Percentiles rank a stretch among this genome's conserved stretches.
Evolutionary conservation across 73 alveolate species (phyloP).

Genomic region (Paramecium biaurelia): DNA sequence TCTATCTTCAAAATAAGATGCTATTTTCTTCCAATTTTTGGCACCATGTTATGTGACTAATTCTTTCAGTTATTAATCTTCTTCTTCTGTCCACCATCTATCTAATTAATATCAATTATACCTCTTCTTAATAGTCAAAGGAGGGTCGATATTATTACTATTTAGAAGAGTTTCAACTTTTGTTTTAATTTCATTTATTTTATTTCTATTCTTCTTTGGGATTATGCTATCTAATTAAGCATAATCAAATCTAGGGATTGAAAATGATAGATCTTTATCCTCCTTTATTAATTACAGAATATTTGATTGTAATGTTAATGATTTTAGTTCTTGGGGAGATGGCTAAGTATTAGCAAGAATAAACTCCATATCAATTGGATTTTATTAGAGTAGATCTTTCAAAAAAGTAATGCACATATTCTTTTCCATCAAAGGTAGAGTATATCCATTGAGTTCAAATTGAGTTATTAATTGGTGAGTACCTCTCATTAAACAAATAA

Average conservation of each 20-base stretch:
- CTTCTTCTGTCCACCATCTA: constrained; percentile 80
- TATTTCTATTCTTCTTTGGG: constrained; percentile 26
- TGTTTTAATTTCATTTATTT: constrained; percentile 5
- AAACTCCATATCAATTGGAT: constrained; percentile 6
- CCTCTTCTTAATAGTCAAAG: constrained; percentile 27
- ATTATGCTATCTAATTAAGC: not conserved
- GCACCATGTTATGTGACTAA: constrained; percentile 74
- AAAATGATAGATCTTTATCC: not conserved
- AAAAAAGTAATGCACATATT: not conserved
- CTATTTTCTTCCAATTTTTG: constrained; percentile 85
- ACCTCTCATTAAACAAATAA: constrained; percentile 27
- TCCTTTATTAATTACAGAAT: not conserved
- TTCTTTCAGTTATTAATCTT: constrained; percentile 68
- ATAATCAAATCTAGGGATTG: not conserved
- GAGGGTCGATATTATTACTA: constrained; percentile 36
- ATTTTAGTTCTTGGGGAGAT: not conserved
- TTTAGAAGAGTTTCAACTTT: constrained; percentile 38
- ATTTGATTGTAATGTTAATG: not conserved
- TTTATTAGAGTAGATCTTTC: not conserved
- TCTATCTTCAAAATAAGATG: constrained; percentile 75
- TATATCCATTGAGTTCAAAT: not conserved
- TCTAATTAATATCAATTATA: not conserved
- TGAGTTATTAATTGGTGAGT: constrained; percentile 9
- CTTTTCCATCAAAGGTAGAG: not conserved
- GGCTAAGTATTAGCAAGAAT: not conserved